These are phyloP conservation scores for Sclerotinia sclerotiorum DNA, from an alignment of 2,329 filamentous ascomycete genomes.

Conservation along the genomic window DNA sequence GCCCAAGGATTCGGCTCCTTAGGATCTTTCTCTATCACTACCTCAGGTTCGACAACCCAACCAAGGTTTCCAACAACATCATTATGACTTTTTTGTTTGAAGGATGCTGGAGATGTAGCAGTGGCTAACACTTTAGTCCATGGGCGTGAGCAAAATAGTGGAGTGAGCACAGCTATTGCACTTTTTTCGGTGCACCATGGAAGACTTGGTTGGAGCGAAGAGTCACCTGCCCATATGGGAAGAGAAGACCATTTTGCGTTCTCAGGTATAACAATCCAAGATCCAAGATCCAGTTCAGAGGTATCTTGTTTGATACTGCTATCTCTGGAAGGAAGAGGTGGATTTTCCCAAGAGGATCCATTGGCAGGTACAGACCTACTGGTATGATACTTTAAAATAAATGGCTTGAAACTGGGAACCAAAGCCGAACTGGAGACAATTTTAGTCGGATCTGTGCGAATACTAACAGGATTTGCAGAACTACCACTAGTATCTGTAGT, in stretches of 20 bases:
- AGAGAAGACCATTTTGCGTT: constrained; percentile 9
- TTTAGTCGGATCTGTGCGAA: neutral
- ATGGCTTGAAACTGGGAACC: neutral
- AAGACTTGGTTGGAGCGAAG: neutral
- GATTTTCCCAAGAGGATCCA: constrained; percentile 4
- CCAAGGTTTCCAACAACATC: neutral
- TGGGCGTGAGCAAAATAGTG: neutral
- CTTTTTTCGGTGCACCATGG: constrained; percentile 6
- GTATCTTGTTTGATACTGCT: neutral
- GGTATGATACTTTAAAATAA: neutral
- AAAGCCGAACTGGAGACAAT: no score
- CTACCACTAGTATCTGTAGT: neutral
- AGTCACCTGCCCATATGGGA: neutral
- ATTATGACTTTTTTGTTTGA: neutral
- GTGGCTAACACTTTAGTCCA: neutral
- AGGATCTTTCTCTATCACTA: neutral
- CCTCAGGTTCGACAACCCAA: neutral
- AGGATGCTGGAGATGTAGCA: neutral
- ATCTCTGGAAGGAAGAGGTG: neutral
- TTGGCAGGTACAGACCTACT: neutral
- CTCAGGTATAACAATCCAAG: constrained; percentile 9
- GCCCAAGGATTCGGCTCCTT: neutral
- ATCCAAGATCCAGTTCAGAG: neutral
- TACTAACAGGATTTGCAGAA: no score
- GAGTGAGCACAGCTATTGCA: neutral